phyloP scores from a whole-genome alignment of 148 eudicot genomes.

The Rhododendron kiyosumense region DNA sequence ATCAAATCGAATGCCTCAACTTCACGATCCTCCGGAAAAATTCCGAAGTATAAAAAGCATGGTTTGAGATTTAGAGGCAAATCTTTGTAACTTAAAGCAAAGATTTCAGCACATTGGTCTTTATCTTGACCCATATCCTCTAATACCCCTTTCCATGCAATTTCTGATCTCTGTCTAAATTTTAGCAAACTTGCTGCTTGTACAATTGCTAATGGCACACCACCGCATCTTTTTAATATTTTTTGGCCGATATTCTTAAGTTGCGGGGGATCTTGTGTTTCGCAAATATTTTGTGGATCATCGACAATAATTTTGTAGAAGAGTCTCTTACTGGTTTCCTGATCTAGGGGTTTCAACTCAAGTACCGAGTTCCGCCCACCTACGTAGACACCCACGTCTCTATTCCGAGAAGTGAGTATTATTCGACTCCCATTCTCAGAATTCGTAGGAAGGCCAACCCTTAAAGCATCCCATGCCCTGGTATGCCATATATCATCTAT shows the following conservation, averaged over 20 bases:
- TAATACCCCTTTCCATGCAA: conserved; percentile 11
- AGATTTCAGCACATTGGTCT: no score
- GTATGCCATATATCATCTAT: not conserved
- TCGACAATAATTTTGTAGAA: not conserved
- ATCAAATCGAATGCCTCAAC: no score
- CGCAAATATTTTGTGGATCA: no score
- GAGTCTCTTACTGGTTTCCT: not conserved
- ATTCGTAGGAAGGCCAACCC: not conserved
- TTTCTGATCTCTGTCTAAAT: not conserved
- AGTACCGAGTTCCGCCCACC: no score
- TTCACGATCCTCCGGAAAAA: no score
- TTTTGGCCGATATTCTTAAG: not conserved
- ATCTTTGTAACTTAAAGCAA: no score
- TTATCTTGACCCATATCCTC: not conserved
- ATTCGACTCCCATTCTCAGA: no score
- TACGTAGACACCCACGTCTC: no score
- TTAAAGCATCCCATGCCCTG: not conserved
- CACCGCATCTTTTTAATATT: not conserved
- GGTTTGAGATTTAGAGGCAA: no score
- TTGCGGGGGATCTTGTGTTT: no score
- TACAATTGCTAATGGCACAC: conserved; percentile 14
- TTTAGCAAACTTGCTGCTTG: not conserved
- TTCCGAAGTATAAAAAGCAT: no score
- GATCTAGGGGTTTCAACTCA: not conserved
- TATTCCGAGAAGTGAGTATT: no score